A percentile compares a stretch with the other conserved stretches of the same genome.
These are phyloP conservation scores for Halophytophthora polymorphica DNA, from an alignment of 352 stramenopile genomes.

Conservation along the genomic window DNA sequence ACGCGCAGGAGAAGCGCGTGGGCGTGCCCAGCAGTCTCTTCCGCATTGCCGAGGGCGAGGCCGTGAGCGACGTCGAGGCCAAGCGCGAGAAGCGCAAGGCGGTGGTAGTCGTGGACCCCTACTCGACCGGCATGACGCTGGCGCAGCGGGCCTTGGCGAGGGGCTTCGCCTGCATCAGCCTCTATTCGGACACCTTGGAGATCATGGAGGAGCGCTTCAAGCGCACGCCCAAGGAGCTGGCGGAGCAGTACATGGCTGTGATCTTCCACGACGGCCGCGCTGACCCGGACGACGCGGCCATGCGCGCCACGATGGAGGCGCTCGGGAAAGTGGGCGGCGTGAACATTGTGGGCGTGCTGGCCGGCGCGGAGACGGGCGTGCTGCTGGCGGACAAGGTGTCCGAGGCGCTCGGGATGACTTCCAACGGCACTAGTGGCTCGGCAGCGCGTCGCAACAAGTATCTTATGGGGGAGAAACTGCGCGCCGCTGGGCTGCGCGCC, in stretches of 20 bases:
- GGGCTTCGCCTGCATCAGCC: conserved; percentile 79
- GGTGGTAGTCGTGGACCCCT: conserved; percentile 94
- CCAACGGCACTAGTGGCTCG: conserved; percentile 82
- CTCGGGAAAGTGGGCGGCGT: conserved; percentile 42
- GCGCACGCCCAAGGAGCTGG: conserved; percentile 50
- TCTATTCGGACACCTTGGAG: conserved; percentile 77
- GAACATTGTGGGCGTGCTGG: conserved; percentile 79
- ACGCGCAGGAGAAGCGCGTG: conserved; percentile 63
- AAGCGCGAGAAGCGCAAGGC: conserved; percentile 25
- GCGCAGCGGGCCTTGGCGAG: conserved; percentile 83
- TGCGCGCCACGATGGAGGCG: conserved; percentile 20
- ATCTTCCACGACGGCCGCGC: conserved; percentile 71
- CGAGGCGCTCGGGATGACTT: conserved; percentile 82
- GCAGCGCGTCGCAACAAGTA: conserved; percentile 89
- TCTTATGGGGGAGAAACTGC: conserved; percentile 85
- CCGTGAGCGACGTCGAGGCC: conserved; percentile 17
- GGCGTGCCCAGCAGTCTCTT: conserved; percentile 39
- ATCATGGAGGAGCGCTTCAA: conserved; percentile 75
- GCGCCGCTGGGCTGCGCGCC: conserved; percentile 62
- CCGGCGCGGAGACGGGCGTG: conserved; percentile 93
- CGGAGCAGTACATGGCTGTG: conserved; percentile 49
- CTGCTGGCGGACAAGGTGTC: conserved; percentile 89
- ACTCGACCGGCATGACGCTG: conserved; percentile 93
- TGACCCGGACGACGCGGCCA: conserved; percentile 17
- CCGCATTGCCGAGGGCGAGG: conserved; percentile 50